A percentile compares a stretch with the other conserved stretches of the same genome.
These are phyloP conservation scores for Passiflora organensis DNA, from an alignment of 345 rosid species.

Conservation along the genomic window DNA sequence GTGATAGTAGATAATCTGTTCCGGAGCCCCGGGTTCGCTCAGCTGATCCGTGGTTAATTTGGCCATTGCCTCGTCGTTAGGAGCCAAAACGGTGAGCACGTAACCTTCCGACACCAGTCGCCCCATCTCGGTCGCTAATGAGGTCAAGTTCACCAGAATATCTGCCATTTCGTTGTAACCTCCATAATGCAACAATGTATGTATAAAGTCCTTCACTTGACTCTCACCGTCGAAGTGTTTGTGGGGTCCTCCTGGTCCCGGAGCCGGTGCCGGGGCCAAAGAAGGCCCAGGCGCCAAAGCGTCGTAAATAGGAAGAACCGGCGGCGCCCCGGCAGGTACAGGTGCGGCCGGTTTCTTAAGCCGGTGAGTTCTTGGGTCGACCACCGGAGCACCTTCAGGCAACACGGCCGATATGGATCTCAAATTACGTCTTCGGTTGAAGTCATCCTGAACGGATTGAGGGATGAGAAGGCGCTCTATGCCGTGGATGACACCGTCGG, in stretches of 20 bases:
- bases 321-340: conserved; percentile 64
- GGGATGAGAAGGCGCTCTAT: conserved; percentile 57
- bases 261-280: conserved; percentile 94
- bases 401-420: conserved; percentile 62
- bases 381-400: conserved; percentile 70
- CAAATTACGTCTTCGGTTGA: conserved; percentile 56
- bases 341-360: conserved; percentile 58
- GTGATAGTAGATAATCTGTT: conserved; percentile 83
- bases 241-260: conserved; percentile 90
- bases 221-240: conserved; percentile 81
- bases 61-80: conserved; percentile 98
- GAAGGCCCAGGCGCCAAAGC: conserved; percentile 98
- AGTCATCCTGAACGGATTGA: conserved; percentile 65
- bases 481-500: conserved; percentile 79
- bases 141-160: conserved; percentile 83
- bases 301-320: conserved; percentile 69
- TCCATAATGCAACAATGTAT: conserved; percentile 83
- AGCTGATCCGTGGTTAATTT: conserved; percentile 86
- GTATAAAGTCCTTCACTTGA: conserved; percentile 92
- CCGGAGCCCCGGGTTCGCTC: conserved; percentile 99
- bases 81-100: conserved; percentile 88
- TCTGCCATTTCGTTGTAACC: conserved; percentile 99
- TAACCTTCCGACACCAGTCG: conserved; percentile 90
- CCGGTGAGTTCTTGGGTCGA: conserved; percentile 68
- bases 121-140: conserved; percentile 96